Conservation (phyloP, 2,329 filamentous ascomycete genomes). For the Fusarium torulosum region DNA sequence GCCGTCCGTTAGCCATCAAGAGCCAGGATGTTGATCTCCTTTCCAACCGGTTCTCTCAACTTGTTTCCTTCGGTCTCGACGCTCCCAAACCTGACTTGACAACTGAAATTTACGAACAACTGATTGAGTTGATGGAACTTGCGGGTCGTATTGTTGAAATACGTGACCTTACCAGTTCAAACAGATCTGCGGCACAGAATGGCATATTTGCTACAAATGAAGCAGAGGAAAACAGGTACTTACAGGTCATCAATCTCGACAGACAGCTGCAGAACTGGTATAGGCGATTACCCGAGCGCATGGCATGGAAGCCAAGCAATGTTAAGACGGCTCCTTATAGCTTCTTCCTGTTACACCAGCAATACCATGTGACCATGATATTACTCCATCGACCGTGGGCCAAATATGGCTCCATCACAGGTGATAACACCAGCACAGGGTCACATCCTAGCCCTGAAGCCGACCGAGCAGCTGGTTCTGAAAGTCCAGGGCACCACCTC, state of each 20-base stretch:
- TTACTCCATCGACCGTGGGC: conserved; percentile 67
- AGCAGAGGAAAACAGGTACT: conserved; percentile 61
- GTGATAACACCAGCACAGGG: conserved; percentile 49
- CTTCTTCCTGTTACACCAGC: conserved; percentile 68
- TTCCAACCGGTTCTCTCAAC: conserved; percentile 59
- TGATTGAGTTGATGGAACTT: conserved; percentile 68
- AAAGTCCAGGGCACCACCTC: conserved; percentile 34
- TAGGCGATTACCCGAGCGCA: conserved; percentile 61
- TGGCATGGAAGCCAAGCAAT: conserved; percentile 63
- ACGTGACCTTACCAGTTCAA: conserved; percentile 53
- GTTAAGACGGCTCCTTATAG: conserved; percentile 63
- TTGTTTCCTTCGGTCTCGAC: conserved; percentile 52
- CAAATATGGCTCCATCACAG: conserved; percentile 59
- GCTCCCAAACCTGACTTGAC: conserved; percentile 31
- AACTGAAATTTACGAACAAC: conserved; percentile 62
- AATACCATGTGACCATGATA: conserved; percentile 67
- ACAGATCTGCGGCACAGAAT: conserved; percentile 50
- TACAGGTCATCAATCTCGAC: conserved; percentile 64
- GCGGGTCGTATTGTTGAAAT: conserved; percentile 65
- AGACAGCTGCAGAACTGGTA: conserved; percentile 68
- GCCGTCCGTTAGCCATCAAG: conserved; percentile 66
- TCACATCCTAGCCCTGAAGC: conserved; percentile 52
- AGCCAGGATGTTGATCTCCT: conserved; percentile 63
- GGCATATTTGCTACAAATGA: conserved; percentile 50
- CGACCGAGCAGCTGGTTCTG: conserved; percentile 32